These are phyloP conservation scores for Nadsonia commutata DNA, from an alignment of 1,139 yeast species.

Conservation along the genomic window DNA sequence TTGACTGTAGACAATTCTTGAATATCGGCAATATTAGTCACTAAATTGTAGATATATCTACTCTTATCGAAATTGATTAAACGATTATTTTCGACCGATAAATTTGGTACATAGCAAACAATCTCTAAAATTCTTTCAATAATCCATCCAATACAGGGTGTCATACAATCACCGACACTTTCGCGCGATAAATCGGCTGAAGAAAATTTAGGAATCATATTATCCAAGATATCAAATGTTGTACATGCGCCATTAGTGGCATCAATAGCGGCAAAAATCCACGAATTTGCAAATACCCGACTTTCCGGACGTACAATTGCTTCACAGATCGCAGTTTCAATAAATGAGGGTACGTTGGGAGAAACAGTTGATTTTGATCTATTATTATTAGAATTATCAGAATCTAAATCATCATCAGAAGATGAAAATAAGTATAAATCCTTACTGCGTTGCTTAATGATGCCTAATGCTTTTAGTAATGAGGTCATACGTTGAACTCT, in stretches of 20 bases:
- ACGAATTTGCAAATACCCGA: constrained; percentile 46
- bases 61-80: constrained; percentile 56
- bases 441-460: constrained; percentile 56
- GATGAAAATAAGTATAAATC: constrained; percentile 42
- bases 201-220: constrained; percentile 28
- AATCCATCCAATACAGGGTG: constrained; percentile 85
- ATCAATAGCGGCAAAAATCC: constrained; percentile 44
- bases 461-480: constrained; percentile 49
- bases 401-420: constrained; percentile 14
- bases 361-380: constrained; percentile 20
- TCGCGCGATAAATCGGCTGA: constrained; percentile 7
- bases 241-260: constrained; percentile 6
- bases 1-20: constrained; percentile 9
- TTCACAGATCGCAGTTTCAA: constrained; percentile 66
- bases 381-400: background rate
- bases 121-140: constrained; percentile 46
- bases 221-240: constrained; percentile 11
- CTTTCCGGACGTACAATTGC: constrained; percentile 75
- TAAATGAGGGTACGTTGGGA: constrained; percentile 64
- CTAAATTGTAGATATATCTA: constrained; percentile 41
- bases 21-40: constrained; percentile 36
- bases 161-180: constrained; percentile 20
- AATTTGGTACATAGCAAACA: constrained; percentile 53
- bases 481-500: constrained; percentile 62
- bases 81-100: constrained; percentile 42